These are phyloP conservation scores for Claviceps maximensis DNA, from an alignment of 2,329 filamentous ascomycete genomes.

Conservation along the genomic window DNA sequence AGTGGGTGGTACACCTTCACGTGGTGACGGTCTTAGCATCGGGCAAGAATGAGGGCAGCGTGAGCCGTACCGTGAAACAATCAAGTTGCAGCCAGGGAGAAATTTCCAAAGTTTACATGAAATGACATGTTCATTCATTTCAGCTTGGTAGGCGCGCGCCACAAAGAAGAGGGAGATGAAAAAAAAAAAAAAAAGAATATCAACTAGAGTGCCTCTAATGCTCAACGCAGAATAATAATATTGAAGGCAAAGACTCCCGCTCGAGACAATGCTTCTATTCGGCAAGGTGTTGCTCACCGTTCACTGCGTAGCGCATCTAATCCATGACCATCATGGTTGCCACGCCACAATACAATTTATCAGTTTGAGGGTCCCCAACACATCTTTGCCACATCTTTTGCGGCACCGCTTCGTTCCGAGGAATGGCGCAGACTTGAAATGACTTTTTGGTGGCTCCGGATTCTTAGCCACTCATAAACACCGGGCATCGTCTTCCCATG, in stretches of 20 bases:
- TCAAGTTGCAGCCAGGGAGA: no score
- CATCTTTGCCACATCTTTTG: background rate
- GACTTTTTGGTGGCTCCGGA: background rate
- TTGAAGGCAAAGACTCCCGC: background rate
- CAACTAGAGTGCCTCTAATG: background rate
- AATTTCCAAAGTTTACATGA: no score
- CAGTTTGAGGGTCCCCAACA: background rate
- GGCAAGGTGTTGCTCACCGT: background rate
- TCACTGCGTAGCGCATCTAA: background rate
- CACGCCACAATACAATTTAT: background rate
- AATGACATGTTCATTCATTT: no score
- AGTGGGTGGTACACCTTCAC: background rate
- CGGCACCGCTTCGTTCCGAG: no score
- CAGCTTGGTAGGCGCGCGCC: no score
- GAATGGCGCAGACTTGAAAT: background rate
- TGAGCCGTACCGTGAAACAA: background rate
- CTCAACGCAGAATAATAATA: background rate
- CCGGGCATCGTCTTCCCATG: background rate
- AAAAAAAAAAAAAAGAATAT: no score
- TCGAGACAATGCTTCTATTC: no score
- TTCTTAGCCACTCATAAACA: background rate
- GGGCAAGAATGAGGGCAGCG: background rate
- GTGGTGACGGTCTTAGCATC: background rate
- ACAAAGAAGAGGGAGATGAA: no score
- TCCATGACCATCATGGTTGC: background rate